Evolutionary conservation across 805 yeast genomes (phyloP), one percentile per base, ranked within the genome.

Genomic region (Yarrowia sp.): DNA sequence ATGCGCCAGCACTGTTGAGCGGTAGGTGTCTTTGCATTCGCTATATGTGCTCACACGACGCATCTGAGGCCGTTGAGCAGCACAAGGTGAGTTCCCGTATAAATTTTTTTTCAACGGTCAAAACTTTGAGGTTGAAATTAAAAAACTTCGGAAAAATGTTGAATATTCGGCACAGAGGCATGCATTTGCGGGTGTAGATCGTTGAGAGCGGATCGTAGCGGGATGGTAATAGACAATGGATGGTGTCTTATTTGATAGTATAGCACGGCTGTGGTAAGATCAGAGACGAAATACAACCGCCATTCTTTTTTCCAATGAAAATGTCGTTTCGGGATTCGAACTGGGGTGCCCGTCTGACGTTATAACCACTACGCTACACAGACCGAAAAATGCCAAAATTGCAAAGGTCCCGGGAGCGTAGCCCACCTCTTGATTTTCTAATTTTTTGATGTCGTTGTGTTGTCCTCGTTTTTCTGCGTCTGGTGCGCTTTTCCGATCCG

Each of bases 321-420:
- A 41, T 73, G 73, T 71, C 74, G 68, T 68, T 66, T 73, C 74
- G 72, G 74, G 74, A 68, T 64, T 72, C 75, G 75, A 72, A 72
- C 75, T 71, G 74, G 74, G 75, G 75, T 72, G 68, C 62, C 67
- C 68, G 69, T 67, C 72, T 65, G 67, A 66, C 62, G 73, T 70
- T 72, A 69, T 70, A 67, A 67, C 73, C 73, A 70, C 73, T 70
- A 70, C 73, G 70, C 73, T 69, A 70, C 68, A 69, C 67, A 67
- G n/a, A 70, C 73, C 73, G 21, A n/a, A 22, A 19, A 27, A 31
- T 47, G 12, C 32, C 51, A 16, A 14, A 18, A 14, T 21, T 19
- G 21, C 19, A 31, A 31, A 21, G 13, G 6, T 44, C 16, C 25
- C 5, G 13, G 16, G n/a, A n/a, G n/a, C n/a, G n/a, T n/a, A n/a